Evolutionary conservation across 2,329 filamentous ascomycete genomes (phyloP).

Genomic region (Harringtonia lauricola): DNA sequence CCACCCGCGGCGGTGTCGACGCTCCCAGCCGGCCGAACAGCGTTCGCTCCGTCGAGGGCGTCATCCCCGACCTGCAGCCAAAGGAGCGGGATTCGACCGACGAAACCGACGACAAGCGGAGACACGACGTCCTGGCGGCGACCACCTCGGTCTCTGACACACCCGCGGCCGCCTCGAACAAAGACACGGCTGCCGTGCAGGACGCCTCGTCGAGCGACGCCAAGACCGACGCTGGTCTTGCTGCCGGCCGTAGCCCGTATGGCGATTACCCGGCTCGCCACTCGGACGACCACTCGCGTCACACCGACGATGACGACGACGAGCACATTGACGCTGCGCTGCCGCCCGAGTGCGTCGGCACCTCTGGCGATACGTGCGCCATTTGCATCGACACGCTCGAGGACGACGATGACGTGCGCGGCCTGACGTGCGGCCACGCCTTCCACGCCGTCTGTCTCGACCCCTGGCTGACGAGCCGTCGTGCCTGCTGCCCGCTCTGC

Average conservation of each 20-base stretch:
- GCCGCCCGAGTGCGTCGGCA: slow-evolving; percentile 67
- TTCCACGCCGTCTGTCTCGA: slow-evolving; percentile 96
- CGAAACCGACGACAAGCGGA: slow-evolving; percentile 14
- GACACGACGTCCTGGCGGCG: background rate
- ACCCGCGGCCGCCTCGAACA: background rate
- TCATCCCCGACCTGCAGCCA: slow-evolving; percentile 29
- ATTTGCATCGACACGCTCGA: slow-evolving; percentile 94
- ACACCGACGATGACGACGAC: slow-evolving; percentile 44
- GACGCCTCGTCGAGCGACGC: no score
- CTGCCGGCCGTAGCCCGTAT: slow-evolving; percentile 6
- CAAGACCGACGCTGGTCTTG: background rate
- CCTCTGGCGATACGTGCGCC: slow-evolving; percentile 85
- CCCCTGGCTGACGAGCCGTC: slow-evolving; percentile 87
- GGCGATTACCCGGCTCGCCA: slow-evolving; percentile 13
- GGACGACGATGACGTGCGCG: slow-evolving; percentile 90
- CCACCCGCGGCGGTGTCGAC: slow-evolving; percentile 74
- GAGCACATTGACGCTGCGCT: slow-evolving; percentile 70
- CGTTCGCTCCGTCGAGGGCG: slow-evolving; percentile 54
- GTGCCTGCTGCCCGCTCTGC: slow-evolving; percentile 93
- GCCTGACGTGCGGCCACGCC: slow-evolving; percentile 90
- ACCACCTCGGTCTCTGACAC: background rate
- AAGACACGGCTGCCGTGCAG: background rate
- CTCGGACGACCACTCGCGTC: slow-evolving; percentile 25
- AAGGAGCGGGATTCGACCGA: slow-evolving; percentile 36
- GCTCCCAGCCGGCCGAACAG: slow-evolving; percentile 63